Evolutionary conservation across 805 yeast species (phyloP).

Genomic region (Peterozyma toletana): DNA sequence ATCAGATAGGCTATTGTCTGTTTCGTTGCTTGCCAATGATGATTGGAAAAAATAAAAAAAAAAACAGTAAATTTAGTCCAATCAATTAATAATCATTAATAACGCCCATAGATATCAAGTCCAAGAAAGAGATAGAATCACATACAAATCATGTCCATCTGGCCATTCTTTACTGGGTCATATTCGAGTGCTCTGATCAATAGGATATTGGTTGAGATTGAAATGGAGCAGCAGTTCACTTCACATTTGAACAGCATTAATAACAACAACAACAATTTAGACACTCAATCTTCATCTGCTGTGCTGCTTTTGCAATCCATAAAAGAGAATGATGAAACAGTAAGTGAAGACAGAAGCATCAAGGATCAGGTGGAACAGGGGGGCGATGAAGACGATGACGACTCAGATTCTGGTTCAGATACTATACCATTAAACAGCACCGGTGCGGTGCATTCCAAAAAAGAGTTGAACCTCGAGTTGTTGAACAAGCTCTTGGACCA

Average conservation of each 20-base stretch:
- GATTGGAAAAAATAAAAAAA: too few relatives aligned
- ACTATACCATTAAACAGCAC: not conserved
- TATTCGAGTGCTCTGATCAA: conserved; percentile 28
- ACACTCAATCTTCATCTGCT: conserved; percentile 18
- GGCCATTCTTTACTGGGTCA: conserved; percentile 31
- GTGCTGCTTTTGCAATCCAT: conserved; percentile 26
- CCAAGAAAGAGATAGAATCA: too few relatives aligned
- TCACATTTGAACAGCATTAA: conserved; percentile 8
- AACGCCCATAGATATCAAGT: too few relatives aligned
- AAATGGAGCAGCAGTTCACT: conserved; percentile 20
- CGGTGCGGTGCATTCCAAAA: not conserved
- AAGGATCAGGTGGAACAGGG: too few relatives aligned
- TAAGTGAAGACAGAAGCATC: conserved; percentile 1
- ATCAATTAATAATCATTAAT: too few relatives aligned
- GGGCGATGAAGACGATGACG: conserved; percentile 1
- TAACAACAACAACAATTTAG: conserved; percentile 3
- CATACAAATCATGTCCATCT: conserved; percentile 12
- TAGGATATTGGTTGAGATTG: conserved; percentile 28
- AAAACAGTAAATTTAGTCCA: too few relatives aligned
- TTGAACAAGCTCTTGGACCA: conserved; percentile 27
- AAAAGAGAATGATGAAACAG: conserved; percentile 15
- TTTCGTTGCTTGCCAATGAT: too few relatives aligned
- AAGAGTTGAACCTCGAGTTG: conserved; percentile 16
- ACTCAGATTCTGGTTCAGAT: not conserved
- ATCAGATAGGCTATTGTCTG: too few relatives aligned